Base-by-base conservation (phyloP, 352 stramenopile species). In the Thalassiosira ordinaria region DNA sequence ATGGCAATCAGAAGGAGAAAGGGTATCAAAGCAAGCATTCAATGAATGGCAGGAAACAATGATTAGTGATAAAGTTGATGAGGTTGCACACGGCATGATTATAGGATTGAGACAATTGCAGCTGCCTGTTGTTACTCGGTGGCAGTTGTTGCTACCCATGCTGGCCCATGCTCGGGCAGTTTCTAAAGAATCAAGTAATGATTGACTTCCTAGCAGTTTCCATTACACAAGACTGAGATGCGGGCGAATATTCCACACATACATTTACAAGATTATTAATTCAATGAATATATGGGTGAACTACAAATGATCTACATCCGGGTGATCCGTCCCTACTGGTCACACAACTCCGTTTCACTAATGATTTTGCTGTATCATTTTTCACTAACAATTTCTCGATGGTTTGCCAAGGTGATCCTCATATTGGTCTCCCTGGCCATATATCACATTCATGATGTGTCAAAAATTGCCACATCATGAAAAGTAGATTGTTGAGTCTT, bases 41-140 rank as follows among this genome's bases (percentile, higher is more conserved):
- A 29, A 29, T 33, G 4, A 29, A 18, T 56, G 16, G n/a, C 29
- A 20, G 22, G 2, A 2, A 29, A 29, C 1, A 13, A 56, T 56
- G 47, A 56, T 31, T 14, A 31, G 47, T 8, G 14, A 56, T 14
- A 31, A 56, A 9, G 29, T 56, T 9, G 20, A 56, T 18, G 22
- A 27, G 1, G 14, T 56, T 20, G 14, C 16, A 56, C 20, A 29
- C 5, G 20, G n/a, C 4, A 33, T 16, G 22, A 56, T 11, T 11
- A 5, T 11, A 14, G 47, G 47, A 5, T 24, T 56, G 16, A 5
- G 20, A 16, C 26, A 56, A 9, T 7, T 29, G 1, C 47, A 56
- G 47, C 47, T 56, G 5, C 47, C 47, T n/a, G 47, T 56, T n/a
- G 26, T 56, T 56, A 56, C 47, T 31, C 16, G 47, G n/a, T 56